A percentile compares a stretch with the other conserved stretches of the same genome.
These are phyloP conservation scores for Boletus fagicola DNA, from an alignment of 768 basidiomycete genomes.

Conservation along the genomic window DNA sequence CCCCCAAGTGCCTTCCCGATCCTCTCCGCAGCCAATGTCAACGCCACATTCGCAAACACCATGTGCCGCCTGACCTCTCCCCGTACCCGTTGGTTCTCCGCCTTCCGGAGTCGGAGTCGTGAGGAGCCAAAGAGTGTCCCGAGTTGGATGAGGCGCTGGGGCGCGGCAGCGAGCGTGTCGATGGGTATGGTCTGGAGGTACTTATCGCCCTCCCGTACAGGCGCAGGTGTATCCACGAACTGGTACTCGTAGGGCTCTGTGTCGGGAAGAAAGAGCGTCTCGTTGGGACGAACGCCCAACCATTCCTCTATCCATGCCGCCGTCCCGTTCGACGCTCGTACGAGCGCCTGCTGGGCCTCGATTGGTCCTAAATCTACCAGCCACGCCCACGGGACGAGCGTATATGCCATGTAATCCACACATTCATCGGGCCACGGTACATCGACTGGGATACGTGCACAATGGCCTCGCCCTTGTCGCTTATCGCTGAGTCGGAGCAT, in stretches of 20 bases:
- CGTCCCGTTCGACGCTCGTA: constrained; percentile 49
- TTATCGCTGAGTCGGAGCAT: constrained; percentile 51
- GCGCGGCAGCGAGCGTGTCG: constrained; percentile 7
- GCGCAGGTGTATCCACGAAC: constrained; percentile 29
- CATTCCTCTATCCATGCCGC: constrained; percentile 26
- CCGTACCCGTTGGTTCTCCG: constrained; percentile 50
- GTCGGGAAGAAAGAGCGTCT: constrained; percentile 49
- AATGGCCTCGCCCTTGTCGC: constrained; percentile 47
- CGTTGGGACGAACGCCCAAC: constrained; percentile 31
- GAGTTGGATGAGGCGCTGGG: no score
- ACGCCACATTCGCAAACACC: constrained; percentile 50
- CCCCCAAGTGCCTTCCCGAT: no score
- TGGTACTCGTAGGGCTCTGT: constrained; percentile 49
- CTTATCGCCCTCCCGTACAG: no score
- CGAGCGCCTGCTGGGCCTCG: constrained; percentile 39
- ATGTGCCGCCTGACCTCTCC: constrained; percentile 51
- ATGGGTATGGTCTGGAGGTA: constrained; percentile 8
- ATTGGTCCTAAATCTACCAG: constrained; percentile 54
- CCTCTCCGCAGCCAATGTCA: constrained; percentile 42
- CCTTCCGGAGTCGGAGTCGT: constrained; percentile 75
- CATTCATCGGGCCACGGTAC: constrained; percentile 49
- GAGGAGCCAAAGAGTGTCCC: constrained; percentile 78
- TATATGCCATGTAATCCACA: constrained; percentile 42
- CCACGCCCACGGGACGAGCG: constrained; percentile 67
- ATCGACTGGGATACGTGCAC: constrained; percentile 37